Percentiles rank a stretch among this genome's conserved stretches.
Conservation (phyloP, 2,329 filamentous ascomycete species). For the Plectosphaerella plurivora region DNA sequence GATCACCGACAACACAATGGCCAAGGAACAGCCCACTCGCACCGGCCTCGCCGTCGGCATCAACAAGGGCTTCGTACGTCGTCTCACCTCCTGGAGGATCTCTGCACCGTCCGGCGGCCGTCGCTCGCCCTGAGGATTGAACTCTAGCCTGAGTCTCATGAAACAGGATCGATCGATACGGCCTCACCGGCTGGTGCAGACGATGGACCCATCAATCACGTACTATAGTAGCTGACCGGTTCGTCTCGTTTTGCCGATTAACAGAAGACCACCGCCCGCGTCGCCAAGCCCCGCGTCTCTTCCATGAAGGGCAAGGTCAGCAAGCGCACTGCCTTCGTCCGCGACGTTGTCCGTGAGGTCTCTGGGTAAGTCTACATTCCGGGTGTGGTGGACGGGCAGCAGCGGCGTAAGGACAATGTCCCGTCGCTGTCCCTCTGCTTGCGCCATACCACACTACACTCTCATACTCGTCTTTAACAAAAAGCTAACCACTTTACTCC, state of each 20-base stretch:
- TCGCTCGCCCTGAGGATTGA: background rate
- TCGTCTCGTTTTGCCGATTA: slow-evolving; percentile 25
- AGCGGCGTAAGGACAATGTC: background rate
- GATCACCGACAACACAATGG: slow-evolving; percentile 40
- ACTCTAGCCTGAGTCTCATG: background rate
- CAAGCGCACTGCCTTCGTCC: slow-evolving; percentile 95
- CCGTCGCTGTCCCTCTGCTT: background rate
- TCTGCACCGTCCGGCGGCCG: slow-evolving; percentile 42
- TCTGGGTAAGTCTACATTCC: slow-evolving; percentile 64
- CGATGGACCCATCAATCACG: slow-evolving; percentile 46
- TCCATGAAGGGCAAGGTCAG: slow-evolving; percentile 92
- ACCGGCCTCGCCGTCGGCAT: slow-evolving; percentile 57
- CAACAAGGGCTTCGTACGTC: slow-evolving; percentile 63
- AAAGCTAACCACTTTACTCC: slow-evolving; percentile 21
- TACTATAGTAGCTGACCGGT: slow-evolving; percentile 38
- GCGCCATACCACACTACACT: background rate
- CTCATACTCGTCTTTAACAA: too few species aligned
- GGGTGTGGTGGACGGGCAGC: background rate
- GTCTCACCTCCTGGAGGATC: slow-evolving; percentile 75
- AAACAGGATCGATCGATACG: background rate
- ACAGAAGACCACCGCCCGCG: slow-evolving; percentile 80
- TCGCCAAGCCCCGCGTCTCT: slow-evolving; percentile 73
- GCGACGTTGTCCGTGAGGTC: slow-evolving; percentile 98
- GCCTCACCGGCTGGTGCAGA: slow-evolving; percentile 32
- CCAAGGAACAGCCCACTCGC: slow-evolving; percentile 53